Conservation (phyloP, 148 eudicot genomes). For the Dianthus caryophyllus region DNA sequence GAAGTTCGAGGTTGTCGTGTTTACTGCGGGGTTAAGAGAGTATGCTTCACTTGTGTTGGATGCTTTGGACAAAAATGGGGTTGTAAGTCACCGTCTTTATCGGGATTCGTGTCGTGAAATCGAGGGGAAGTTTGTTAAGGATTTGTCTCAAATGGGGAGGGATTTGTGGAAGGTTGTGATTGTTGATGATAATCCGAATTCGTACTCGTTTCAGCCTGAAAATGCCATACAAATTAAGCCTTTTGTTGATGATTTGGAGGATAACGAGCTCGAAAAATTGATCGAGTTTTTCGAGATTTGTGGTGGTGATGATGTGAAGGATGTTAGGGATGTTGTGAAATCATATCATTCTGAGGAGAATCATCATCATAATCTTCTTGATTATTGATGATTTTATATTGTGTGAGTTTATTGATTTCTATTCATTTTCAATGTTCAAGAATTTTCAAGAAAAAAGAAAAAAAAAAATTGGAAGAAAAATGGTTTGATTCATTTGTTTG, state of each 20-base stretch:
- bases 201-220: conserved; percentile 56
- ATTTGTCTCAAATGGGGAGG: conserved; percentile 61
- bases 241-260: conserved; percentile 53
- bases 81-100: conserved; percentile 55
- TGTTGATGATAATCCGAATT: conserved; percentile 85
- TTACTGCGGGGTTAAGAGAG: conserved; percentile 75
- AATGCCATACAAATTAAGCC: conserved; percentile 64
- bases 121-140: conserved; percentile 85
- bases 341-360: background rate
- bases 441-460: background rate
- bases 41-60: conserved; percentile 71
- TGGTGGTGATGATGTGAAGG: conserved; percentile 40
- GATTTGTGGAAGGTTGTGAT: conserved; percentile 56
- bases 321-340: conserved; percentile 65
- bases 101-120: conserved; percentile 61
- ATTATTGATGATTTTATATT: background rate
- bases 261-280: conserved; percentile 46
- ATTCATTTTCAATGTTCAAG: background rate
- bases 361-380: background rate
- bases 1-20: conserved; percentile 65
- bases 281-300: conserved; percentile 38
- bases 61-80: conserved; percentile 36
- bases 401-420: background rate
- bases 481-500: background rate
- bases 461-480: background rate